Evolutionary conservation across 179 eudicot genomes (phyloP).

Genomic region (Pouteria campechiana): DNA sequence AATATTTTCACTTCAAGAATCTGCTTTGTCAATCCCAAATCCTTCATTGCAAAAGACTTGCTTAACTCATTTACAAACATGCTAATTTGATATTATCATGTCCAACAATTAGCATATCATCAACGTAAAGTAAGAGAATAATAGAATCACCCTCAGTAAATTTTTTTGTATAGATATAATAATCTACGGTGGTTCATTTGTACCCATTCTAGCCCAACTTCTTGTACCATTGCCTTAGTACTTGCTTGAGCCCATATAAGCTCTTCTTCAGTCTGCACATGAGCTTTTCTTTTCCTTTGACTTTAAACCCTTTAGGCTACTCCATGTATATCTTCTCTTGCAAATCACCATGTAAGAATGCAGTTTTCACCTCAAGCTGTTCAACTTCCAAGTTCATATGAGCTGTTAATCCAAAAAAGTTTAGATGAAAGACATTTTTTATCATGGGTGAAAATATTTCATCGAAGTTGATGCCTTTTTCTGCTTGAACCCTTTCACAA

Average conservation of each 20-base stretch:
- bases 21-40: neutral
- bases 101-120: constrained; percentile 1
- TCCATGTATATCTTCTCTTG: neutral
- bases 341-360: neutral
- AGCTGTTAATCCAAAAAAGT: neutral
- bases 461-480: neutral
- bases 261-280: no score
- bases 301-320: neutral
- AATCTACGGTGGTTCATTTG: neutral
- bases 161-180: neutral
- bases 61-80: neutral
- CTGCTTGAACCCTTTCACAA: neutral
- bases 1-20: neutral
- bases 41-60: neutral
- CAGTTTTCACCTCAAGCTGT: neutral
- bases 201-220: neutral
- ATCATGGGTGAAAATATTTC: constrained; percentile 1
- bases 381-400: neutral
- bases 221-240: constrained; percentile 1
- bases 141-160: neutral
- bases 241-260: constrained; percentile 2
- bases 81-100: neutral
- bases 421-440: neutral
- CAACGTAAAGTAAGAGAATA: neutral
- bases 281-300: constrained; percentile 6